Conservation (phyloP, 768 basidiomycete genomes). For the Antrodiella citrinella region DNA sequence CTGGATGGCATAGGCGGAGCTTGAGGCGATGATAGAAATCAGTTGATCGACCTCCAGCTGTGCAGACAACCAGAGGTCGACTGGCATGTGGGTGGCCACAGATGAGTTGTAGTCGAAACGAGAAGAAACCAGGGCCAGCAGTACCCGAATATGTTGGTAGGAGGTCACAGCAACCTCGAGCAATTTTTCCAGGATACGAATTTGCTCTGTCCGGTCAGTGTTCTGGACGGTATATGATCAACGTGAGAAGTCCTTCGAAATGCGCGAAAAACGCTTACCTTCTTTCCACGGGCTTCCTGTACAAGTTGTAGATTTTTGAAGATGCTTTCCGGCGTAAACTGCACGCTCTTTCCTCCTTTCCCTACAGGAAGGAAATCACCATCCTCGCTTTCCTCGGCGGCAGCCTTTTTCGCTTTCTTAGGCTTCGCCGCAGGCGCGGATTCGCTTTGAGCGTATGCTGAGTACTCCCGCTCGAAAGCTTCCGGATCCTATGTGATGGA, state of each 20-base stretch:
- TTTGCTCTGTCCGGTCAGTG: conserved; percentile 93
- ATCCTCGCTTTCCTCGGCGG: conserved; percentile 30
- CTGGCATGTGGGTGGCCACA: conserved; percentile 79
- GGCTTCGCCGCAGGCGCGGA: conserved; percentile 28
- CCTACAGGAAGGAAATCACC: conserved; percentile 89
- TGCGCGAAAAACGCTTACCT: conserved; percentile 42
- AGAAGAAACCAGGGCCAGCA: conserved; percentile 88
- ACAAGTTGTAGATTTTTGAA: conserved; percentile 90
- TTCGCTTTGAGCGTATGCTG: conserved; percentile 40
- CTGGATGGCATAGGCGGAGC: conserved; percentile 77
- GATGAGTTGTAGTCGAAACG: conserved; percentile 96
- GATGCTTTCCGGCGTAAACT: conserved; percentile 76
- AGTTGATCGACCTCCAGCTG: conserved; percentile 86
- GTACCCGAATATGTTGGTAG: conserved; percentile 91
- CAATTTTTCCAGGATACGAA: conserved; percentile 81
- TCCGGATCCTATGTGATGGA: conserved; percentile 64
- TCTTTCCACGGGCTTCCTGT: conserved; percentile 92
- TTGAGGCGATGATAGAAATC: conserved; percentile 64
- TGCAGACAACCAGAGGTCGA: conserved; percentile 84
- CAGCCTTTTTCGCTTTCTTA: conserved; percentile 30
- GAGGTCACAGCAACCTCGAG: conserved; percentile 78
- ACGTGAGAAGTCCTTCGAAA: background rate
- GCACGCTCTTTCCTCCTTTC: conserved; percentile 77
- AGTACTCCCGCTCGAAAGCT: conserved; percentile 74
- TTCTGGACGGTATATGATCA: conserved; percentile 44